phyloP scores from a whole-genome alignment of 2,329 filamentous ascomycete species.

The Trichoderma endophyticum region DNA sequence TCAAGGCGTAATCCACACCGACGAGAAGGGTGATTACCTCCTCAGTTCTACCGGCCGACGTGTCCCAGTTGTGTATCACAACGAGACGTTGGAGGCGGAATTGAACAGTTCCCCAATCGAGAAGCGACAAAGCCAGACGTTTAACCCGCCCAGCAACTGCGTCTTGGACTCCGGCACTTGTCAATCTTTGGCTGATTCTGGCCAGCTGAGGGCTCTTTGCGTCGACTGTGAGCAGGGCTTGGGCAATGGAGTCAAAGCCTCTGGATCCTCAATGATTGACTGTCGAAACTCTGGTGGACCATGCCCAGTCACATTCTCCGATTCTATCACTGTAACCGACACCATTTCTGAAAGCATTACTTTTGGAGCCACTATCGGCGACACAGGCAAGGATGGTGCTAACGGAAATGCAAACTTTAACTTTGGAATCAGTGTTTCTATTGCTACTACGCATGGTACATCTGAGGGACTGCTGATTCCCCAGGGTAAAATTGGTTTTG shows the following conservation, averaged over 20 bases:
- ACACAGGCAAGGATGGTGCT: conserved; percentile 6
- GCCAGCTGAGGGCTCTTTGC: conserved; percentile 9
- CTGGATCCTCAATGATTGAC: conserved; percentile 3
- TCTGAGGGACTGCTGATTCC: conserved; percentile 14
- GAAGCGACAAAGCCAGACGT: conserved; percentile 16
- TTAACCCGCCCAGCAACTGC: not conserved
- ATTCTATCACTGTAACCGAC: conserved; percentile 10
- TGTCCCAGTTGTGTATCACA: conserved; percentile 3
- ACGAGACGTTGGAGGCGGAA: not conserved
- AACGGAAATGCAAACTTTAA: conserved; percentile 6
- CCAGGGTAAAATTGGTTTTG: conserved; percentile 12
- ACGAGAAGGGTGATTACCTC: conserved; percentile 4
- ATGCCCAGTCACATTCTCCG: conserved; percentile 15
- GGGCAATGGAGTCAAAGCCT: conserved; percentile 14
- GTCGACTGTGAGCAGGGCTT: conserved; percentile 12
- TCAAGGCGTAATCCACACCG: not conserved
- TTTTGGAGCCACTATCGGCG: conserved; percentile 14
- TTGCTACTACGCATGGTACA: conserved; percentile 11
- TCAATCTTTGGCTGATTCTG: conserved; percentile 14
- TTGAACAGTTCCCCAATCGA: not conserved
- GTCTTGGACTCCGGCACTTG: not conserved
- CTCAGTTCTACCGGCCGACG: conserved; percentile 1
- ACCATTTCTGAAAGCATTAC: conserved; percentile 10
- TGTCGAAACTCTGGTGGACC: conserved; percentile 7
- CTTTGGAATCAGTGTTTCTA: conserved; percentile 10